A percentile compares a stretch with the other conserved stretches of the same genome.
These are phyloP conservation scores for Lenwebbia sp. DNA, from an alignment of 345 rosid genomes.

Conservation along the genomic window DNA sequence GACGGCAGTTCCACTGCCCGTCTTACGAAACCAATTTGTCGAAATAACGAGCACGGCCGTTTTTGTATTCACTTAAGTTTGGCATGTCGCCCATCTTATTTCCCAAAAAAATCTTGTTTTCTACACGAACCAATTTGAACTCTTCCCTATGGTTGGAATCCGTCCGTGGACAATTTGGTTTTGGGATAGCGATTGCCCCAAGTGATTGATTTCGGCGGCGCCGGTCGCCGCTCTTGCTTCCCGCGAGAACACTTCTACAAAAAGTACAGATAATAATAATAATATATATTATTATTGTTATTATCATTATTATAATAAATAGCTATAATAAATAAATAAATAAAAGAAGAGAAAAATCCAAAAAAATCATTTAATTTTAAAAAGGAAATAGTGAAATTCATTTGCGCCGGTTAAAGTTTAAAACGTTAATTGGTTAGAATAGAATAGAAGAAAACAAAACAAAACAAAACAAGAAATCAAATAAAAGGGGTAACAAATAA, in stretches of 20 bases:
- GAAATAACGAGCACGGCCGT: too few relatives aligned
- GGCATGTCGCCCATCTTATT: too few relatives aligned
- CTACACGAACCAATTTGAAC: not conserved
- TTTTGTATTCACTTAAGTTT: not conserved
- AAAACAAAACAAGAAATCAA: not conserved
- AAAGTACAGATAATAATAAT: not conserved
- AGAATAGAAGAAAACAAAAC: not conserved
- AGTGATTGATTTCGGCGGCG: not conserved
- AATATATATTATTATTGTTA: too few relatives aligned
- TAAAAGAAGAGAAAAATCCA: not conserved
- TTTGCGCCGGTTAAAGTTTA: not conserved
- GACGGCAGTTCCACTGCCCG: too few relatives aligned
- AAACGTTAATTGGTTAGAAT: not conserved
- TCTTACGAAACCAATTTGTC: too few relatives aligned
- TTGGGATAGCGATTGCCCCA: not conserved
- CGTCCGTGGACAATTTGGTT: not conserved
- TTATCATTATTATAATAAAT: not conserved
- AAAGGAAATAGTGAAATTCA: too few relatives aligned
- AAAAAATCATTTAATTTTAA: not conserved
- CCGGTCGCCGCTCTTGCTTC: not conserved
- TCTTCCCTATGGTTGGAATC: not conserved
- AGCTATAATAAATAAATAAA: not conserved
- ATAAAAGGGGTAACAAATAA: not conserved
- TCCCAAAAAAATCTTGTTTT: too few relatives aligned
- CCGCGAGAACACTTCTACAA: not conserved